Evolutionary conservation across 768 basidiomycete genomes (phyloP), one percentile per base, ranked within the genome.

Genomic region (Phanerochaete carnosa): DNA sequence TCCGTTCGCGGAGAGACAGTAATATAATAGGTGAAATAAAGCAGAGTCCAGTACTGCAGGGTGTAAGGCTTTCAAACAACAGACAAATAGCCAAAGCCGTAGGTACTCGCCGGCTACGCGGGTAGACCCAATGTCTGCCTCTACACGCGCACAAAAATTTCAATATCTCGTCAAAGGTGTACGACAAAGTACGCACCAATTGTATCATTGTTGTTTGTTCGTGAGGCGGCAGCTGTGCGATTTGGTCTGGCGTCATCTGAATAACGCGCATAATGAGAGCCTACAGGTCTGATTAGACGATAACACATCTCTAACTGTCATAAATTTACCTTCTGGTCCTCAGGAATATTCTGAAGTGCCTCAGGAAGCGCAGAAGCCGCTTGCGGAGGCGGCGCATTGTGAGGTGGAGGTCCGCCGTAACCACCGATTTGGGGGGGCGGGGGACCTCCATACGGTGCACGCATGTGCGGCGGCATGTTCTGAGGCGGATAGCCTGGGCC

Each of bases 211-310:
- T 90, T 12, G 84, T 80, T 28, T 90, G 80, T 66, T 95, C 93
- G 4, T 79, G 74, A 1, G 88, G 85, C 11, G 92, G 88, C 35
- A 96, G 74, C 63, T 79, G 77, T 53, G 86, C 84, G 60, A 97
- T 87, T 70, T 97, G 92, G 39, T 92, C 93, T 1, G 87, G 85
- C 1, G 91, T 89, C 87, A 98, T 90, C 35, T 83, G 77, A 58
- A 95, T 68, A 2, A 95, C 88, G 56, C 87, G 87, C 75, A 90
- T 80, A 37, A 95, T 85, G 74, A 93, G 84, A 39, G 83, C 83
- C 88, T 88, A 61, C 13, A 60, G 53, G 28, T 32, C 39, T 32
- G 29, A 19, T 22, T 19, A 26, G 46, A 4, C 8, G 25, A 59
- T 51, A 22, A 7, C 22, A 55, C 57, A 46, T 19, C 13, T 59